Percentiles rank a stretch among this genome's conserved stretches.
Evolutionary conservation across 139 green algal genomes (phyloP).

Genomic region (Desmodesmus armatus): DNA sequence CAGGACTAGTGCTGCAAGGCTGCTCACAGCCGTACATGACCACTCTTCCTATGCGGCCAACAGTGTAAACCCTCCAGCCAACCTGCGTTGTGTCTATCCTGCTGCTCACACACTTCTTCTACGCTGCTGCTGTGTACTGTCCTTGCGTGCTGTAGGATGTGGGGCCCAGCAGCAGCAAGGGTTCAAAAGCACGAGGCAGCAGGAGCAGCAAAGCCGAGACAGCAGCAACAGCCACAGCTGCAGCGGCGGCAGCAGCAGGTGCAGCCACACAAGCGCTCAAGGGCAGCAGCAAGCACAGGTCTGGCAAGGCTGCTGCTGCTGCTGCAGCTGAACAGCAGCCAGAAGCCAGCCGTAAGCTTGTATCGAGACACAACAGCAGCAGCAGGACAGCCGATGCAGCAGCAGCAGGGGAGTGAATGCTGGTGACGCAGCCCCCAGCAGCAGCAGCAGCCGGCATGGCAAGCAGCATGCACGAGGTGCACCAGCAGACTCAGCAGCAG

Average conservation of each 20-base stretch:
- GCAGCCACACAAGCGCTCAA: neutral
- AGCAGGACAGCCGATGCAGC: neutral
- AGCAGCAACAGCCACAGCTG: neutral
- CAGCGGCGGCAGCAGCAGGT: neutral
- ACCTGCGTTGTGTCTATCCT: no score
- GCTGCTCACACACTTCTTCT: no score
- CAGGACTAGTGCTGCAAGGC: no score
- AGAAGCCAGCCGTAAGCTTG: no score
- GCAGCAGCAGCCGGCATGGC: neutral
- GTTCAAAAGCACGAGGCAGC: no score
- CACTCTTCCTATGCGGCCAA: no score
- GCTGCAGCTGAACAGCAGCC: neutral
- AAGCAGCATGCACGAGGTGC: neutral
- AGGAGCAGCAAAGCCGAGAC: no score
- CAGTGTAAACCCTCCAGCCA: no score
- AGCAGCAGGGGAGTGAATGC: neutral
- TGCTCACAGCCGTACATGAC: no score
- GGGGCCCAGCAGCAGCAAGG: no score
- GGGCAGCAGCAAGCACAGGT: neutral
- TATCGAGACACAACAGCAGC: neutral
- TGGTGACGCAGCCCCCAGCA: neutral
- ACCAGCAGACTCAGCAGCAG: neutral
- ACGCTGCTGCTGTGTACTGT: no score
- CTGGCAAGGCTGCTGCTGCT: neutral
- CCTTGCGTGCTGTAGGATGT: no score